Percentiles rank a stretch among this genome's conserved stretches.
Evolutionary conservation across 768 basidiomycete genomes (phyloP).

Genomic region (Mrakia frigida): DNA sequence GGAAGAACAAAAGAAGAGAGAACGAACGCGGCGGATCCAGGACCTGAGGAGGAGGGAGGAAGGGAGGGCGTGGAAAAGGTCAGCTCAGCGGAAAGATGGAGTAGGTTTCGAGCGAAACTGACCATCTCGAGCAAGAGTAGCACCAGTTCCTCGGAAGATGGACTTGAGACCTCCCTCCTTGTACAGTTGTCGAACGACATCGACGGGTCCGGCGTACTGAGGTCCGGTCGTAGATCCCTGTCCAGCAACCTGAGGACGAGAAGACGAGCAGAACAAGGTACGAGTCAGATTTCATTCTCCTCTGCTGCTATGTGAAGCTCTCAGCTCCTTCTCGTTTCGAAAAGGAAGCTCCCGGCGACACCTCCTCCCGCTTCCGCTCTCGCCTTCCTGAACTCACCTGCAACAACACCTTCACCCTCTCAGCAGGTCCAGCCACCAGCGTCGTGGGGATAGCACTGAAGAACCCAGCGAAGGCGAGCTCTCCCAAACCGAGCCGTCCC

Average conservation of each 20-base stretch:
- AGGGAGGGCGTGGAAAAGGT: background rate
- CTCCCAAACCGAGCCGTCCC: constrained; percentile 60
- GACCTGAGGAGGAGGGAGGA: constrained; percentile 40
- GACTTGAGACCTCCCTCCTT: constrained; percentile 85
- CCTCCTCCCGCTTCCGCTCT: background rate
- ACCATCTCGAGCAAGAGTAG: constrained; percentile 75
- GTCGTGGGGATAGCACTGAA: constrained; percentile 89
- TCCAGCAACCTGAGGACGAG: constrained; percentile 66
- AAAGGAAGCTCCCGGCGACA: too few species aligned
- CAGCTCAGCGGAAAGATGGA: background rate
- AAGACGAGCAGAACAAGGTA: constrained; percentile 28
- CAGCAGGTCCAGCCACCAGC: constrained; percentile 87
- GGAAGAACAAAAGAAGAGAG: background rate
- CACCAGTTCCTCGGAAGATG: constrained; percentile 85
- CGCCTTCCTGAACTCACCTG: constrained; percentile 54
- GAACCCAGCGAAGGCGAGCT: constrained; percentile 90
- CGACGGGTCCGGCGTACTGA: constrained; percentile 78
- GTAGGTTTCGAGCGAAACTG: background rate
- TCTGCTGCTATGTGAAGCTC: background rate
- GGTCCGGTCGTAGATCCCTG: constrained; percentile 65
- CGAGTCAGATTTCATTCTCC: constrained; percentile 3
- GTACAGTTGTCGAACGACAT: constrained; percentile 86
- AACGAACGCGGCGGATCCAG: constrained; percentile 88
- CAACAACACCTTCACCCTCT: constrained; percentile 90
- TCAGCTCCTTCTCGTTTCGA: too few species aligned